Percentiles rank a stretch among this genome's conserved stretches.
Conservation (phyloP, 1,139 yeast genomes). For the Yamadazyma songkhlaensis region DNA sequence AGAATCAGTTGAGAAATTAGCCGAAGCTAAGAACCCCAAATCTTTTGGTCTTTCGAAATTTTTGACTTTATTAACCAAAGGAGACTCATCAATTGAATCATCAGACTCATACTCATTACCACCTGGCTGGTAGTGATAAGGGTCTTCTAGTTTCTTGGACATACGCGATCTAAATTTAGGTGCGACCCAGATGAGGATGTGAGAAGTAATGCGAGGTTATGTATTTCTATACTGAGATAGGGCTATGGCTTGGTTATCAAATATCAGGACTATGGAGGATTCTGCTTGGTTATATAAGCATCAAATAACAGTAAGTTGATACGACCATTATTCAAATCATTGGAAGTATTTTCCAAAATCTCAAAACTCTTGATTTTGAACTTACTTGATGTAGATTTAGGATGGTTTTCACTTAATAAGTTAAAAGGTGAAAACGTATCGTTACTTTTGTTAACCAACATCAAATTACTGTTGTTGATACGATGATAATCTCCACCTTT, state of each 20-base stretch:
- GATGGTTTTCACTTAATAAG: constrained; percentile 19
- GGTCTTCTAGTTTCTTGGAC: constrained; percentile 8
- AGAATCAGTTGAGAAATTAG: constrained; percentile 46
- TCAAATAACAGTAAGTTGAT: constrained; percentile 73
- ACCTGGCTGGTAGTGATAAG: constrained; percentile 6
- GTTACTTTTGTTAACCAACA: constrained; percentile 20
- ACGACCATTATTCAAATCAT: constrained; percentile 62
- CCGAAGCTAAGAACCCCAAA: constrained; percentile 27
- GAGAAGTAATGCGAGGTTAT: too few relatives aligned
- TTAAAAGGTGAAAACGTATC: constrained; percentile 17
- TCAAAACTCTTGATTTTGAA: constrained; percentile 52
- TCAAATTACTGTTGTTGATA: constrained; percentile 28
- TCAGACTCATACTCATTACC: constrained; percentile 6
- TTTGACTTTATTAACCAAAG: constrained; percentile 7
- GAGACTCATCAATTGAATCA: constrained; percentile 8
- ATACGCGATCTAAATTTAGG: not conserved
- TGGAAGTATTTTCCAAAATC: constrained; percentile 64
- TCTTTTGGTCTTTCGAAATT: constrained; percentile 5
- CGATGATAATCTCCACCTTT: constrained; percentile 33
- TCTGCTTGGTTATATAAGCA: constrained; percentile 65
- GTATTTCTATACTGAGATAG: too few relatives aligned
- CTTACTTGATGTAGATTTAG: constrained; percentile 7
- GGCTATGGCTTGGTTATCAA: too few relatives aligned
- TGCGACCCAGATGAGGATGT: too few relatives aligned
- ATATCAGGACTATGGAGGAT: constrained; percentile 53